Percentiles rank a stretch among this genome's conserved stretches.
These are phyloP conservation scores for Coniella lustricola DNA, from an alignment of 2,329 filamentous ascomycete genomes.

Conservation along the genomic window DNA sequence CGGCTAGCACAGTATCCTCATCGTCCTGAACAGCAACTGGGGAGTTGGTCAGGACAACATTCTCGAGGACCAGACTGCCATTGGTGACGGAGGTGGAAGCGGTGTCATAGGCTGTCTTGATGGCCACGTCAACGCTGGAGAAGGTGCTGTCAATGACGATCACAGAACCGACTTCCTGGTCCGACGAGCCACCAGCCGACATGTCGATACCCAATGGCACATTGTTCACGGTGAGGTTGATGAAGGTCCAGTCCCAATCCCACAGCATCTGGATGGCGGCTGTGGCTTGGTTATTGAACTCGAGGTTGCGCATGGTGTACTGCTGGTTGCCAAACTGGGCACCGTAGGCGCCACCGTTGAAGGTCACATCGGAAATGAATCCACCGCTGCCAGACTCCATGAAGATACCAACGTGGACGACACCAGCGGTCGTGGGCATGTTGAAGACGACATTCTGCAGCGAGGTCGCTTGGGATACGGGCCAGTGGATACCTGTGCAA, in stretches of 20 bases:
- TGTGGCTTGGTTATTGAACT: constrained; percentile 50
- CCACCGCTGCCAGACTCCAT: constrained; percentile 38
- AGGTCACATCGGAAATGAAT: constrained; percentile 48
- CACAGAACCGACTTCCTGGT: constrained; percentile 59
- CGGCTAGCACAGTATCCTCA: constrained; percentile 44
- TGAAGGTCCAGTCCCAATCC: constrained; percentile 69
- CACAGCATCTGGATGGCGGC: constrained; percentile 48
- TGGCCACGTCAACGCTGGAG: constrained; percentile 53
- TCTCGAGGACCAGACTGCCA: constrained; percentile 52
- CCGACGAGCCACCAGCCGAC: constrained; percentile 37
- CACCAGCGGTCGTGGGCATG: constrained; percentile 40
- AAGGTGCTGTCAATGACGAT: constrained; percentile 65
- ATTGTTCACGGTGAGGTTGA: constrained; percentile 52
- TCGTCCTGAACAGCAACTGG: constrained; percentile 32
- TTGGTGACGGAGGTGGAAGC: constrained; percentile 36
- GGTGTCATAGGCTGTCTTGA: constrained; percentile 53
- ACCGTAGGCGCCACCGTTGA: constrained; percentile 51
- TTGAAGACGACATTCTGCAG: constrained; percentile 53
- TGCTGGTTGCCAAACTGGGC: constrained; percentile 63
- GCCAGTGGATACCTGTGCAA: constrained; percentile 60
- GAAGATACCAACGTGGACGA: constrained; percentile 50
- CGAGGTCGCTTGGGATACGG: constrained; percentile 57
- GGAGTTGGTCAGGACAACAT: constrained; percentile 32
- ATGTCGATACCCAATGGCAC: constrained; percentile 57
- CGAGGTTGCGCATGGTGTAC: constrained; percentile 61